Base-by-base conservation (phyloP, 2,329 filamentous ascomycete genomes). In the Aplosporella prunicola region DNA sequence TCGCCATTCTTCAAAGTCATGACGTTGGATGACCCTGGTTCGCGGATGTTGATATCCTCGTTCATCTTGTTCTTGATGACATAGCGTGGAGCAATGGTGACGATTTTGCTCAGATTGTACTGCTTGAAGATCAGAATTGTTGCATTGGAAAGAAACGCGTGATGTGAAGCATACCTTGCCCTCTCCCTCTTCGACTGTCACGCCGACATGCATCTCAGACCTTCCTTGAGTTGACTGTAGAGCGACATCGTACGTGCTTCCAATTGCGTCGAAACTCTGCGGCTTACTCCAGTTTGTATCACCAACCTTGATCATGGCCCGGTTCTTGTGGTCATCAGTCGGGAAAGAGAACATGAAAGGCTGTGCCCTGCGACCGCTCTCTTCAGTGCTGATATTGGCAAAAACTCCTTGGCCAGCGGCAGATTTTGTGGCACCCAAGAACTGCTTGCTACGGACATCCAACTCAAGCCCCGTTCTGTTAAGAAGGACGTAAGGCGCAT, bases 261-360 rank as follows among this genome's bases (percentile, higher is more conserved):
- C 91, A 46, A 98, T 91, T 14, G 91, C 91, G 54, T 98, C 93
- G 51, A 98, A 94, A 71, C 86, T 95, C 57, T 96, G 89, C 1
- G 89, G 86, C 56, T 91, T 94, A 63, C 91, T 96, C 93, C 91
- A 98, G 43, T 80, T 76, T 1, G 91, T 95, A 38, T 93, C 82
- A 5, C 82, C 86, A 26, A 95, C 76, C 62, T 85, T 93, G 42
- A 98, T 67, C 29, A 93, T 66, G 5, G 86, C 87, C 47, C 91
- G 78, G 57, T 98, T 98, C 49, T 86, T 85, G 49, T 84, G 82
- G 52, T 98, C 91, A 46, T 94, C 83, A 14, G 74, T 85, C 2
- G 78, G 76, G 56, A 82, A 98, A 0, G 91, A 94, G 60, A 96
- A 98, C 87, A 98, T 95, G 55, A 94, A 84, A 0, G 93, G 91